Evolutionary conservation across 1,139 yeast species (phyloP), one percentile per base, ranked within the genome.

Genomic region (Saccharomycopsis hybrid): DNA sequence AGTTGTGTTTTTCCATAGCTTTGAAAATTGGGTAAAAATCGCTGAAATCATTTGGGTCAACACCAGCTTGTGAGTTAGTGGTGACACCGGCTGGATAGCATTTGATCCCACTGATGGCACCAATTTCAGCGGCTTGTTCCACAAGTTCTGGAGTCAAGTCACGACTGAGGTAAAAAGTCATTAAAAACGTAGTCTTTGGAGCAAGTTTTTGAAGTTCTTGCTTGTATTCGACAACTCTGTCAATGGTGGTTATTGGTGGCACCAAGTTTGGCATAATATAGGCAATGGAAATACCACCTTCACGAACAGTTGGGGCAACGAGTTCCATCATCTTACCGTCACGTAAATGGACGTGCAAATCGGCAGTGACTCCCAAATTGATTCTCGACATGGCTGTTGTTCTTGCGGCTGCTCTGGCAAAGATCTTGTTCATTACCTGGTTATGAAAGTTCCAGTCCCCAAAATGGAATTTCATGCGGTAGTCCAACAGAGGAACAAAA

Each of bases 81-180:
- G 99, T 92, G 35, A 94, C 99, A 45, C 99, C 99, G 1, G 97
- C 97, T 32, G 98, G 98, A 64, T 94, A 92, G 65, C 96, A 89
- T 65, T 92, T 94, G 57, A 89, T 85, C 53, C 95, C 95, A 40
- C 85, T 81, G 39, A 89, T 80, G 48, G 83, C 83, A 2, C 83
- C 83, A 11, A 69, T 63, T 54, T 73, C 65, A n/a, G 92, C 94
- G 31, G 97, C 97, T 58, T 79, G 77, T 51, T 77, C 79, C 52
- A 92, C 81, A 43, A 88, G 71, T 57, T 86, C 95, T 0, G 97
- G 97, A 0, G 96, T 86, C 57, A 92, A 72, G 1, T 80, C 85
- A 50, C 77, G 80, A 47, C 84, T 77, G 46, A 92, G 74, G 61
- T 94, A 92, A 57, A 92, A 80, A 5, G 95, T 81, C 97, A 92